Percentiles rank a stretch among this genome's conserved stretches.
These are phyloP conservation scores for Brettanomyces bruxellensis DNA, from an alignment of 805 yeast species.

Conservation along the genomic window DNA sequence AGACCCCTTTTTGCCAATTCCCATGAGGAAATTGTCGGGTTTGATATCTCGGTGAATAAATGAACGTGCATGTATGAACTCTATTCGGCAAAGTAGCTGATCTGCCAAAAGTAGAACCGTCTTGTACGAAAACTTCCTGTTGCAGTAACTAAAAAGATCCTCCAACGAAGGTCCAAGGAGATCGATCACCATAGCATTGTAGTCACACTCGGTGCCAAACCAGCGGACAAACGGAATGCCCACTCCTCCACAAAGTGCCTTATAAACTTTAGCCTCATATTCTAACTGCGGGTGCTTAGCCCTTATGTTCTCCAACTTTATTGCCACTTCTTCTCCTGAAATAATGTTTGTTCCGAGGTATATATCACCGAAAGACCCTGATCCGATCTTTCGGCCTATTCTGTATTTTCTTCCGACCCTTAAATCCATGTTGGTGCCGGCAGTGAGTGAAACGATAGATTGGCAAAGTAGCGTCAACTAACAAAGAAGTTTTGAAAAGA, in stretches of 20 bases:
- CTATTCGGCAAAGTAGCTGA: constrained; percentile 88
- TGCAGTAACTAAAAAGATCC: constrained; percentile 93
- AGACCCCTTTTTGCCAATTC: constrained; percentile 88
- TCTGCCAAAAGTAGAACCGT: constrained; percentile 90
- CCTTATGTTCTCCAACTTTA: constrained; percentile 79
- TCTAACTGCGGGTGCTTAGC: constrained; percentile 97
- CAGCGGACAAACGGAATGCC: constrained; percentile 96
- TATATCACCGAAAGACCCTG: constrained; percentile 96
- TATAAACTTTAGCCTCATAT: constrained; percentile 93
- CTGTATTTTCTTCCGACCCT: constrained; percentile 92
- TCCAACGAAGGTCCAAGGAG: constrained; percentile 91
- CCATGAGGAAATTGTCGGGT: constrained; percentile 81
- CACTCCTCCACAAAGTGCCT: constrained; percentile 89
- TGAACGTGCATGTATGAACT: constrained; percentile 90
- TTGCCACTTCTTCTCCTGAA: constrained; percentile 96
- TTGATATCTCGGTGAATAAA: constrained; percentile 80
- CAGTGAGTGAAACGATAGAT: too few species aligned
- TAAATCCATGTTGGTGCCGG: constrained; percentile 38
- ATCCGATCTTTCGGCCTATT: constrained; percentile 90
- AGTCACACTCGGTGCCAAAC: constrained; percentile 95
- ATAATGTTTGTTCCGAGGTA: constrained; percentile 89
- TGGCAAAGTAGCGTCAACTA: too few species aligned
- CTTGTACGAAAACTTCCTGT: constrained; percentile 84
- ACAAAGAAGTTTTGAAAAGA: too few species aligned
- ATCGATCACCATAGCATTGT: constrained; percentile 95